Evolutionary conservation across 805 yeast species (phyloP).

Genomic region (Wickerhamomyces subpelliculosus): DNA sequence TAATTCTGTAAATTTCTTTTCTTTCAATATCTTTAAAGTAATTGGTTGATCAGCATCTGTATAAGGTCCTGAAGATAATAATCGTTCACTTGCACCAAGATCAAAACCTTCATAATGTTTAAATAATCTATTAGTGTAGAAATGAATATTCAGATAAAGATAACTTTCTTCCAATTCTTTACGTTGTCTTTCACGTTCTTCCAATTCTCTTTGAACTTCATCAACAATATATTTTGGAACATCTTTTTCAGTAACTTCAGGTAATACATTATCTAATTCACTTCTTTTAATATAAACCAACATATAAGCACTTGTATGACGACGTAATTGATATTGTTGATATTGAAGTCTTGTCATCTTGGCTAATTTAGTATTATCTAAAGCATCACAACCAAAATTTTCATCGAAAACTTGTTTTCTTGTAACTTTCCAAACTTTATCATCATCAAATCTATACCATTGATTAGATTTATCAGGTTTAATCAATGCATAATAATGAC

Average conservation of each 20-base stretch:
- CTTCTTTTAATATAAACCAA: conserved; percentile 79
- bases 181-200: conserved; percentile 44
- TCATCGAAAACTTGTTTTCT: conserved; percentile 82
- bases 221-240: conserved; percentile 65
- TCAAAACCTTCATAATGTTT: conserved; percentile 67
- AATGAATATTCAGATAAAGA: conserved; percentile 47
- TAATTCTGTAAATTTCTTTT: conserved; percentile 44
- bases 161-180: conserved; percentile 70
- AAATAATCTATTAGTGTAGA: conserved; percentile 50
- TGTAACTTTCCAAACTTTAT: conserved; percentile 84
- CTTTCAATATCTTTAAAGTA: conserved; percentile 46
- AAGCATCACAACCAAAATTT: conserved; percentile 77
- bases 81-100: conserved; percentile 54
- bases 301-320: conserved; percentile 96
- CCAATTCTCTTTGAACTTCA: conserved; percentile 57
- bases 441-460: conserved; percentile 96
- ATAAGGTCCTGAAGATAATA: conserved; percentile 39
- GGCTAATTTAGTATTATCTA: conserved; percentile 40
- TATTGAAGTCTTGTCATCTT: conserved; percentile 52
- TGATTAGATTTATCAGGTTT: conserved; percentile 63
- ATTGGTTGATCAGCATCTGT: conserved; percentile 41
- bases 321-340: conserved; percentile 56
- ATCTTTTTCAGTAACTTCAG: conserved; percentile 44
- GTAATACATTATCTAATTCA: conserved; percentile 49
- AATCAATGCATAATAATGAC: conserved; percentile 93